Percentiles rank a stretch among this genome's conserved stretches.
phyloP scores from a whole-genome alignment of 139 green algal species.

The Monoraphidium neglectum region DNA sequence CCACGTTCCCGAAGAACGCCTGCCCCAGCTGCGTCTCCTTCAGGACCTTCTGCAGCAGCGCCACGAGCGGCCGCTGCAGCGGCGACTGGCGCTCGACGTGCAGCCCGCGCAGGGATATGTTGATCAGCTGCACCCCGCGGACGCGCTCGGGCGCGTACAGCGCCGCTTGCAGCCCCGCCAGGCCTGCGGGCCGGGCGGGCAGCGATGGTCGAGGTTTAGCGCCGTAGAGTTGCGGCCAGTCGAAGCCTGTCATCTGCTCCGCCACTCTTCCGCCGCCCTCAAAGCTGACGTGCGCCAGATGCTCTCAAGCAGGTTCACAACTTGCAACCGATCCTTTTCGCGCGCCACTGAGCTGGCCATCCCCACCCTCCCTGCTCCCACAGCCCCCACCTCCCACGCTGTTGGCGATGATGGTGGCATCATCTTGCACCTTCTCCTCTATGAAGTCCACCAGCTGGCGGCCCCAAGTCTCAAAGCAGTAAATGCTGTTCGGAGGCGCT shows the following conservation, averaged over 20 bases:
- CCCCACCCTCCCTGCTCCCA: no score
- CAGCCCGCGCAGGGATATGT: constrained; percentile 83
- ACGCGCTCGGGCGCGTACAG: constrained; percentile 57
- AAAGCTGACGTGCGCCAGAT: no score
- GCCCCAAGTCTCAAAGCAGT: constrained; percentile 66
- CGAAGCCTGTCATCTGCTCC: neutral
- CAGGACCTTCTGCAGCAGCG: constrained; percentile 75
- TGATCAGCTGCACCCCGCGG: constrained; percentile 73
- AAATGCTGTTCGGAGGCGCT: constrained; percentile 49
- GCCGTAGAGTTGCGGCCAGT: neutral
- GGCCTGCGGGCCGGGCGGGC: constrained; percentile 12
- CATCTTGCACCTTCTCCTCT: constrained; percentile 48
- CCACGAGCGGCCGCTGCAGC: constrained; percentile 68
- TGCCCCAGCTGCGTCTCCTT: constrained; percentile 67
- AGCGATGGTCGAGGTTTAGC: neutral
- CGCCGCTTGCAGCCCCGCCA: constrained; percentile 46
- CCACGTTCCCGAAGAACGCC: constrained; percentile 80
- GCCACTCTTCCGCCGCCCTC: no score
- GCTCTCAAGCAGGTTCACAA: no score
- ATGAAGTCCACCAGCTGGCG: constrained; percentile 87
- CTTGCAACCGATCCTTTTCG: no score
- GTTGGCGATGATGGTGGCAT: constrained; percentile 84
- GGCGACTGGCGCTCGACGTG: constrained; percentile 63
- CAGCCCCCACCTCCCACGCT: constrained; percentile 75
- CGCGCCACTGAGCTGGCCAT: no score